A percentile compares a stretch with the other conserved stretches of the same genome.
Evolutionary conservation across 1,139 yeast species (phyloP).

Genomic region (Sugiyamaella grinbergsii): DNA sequence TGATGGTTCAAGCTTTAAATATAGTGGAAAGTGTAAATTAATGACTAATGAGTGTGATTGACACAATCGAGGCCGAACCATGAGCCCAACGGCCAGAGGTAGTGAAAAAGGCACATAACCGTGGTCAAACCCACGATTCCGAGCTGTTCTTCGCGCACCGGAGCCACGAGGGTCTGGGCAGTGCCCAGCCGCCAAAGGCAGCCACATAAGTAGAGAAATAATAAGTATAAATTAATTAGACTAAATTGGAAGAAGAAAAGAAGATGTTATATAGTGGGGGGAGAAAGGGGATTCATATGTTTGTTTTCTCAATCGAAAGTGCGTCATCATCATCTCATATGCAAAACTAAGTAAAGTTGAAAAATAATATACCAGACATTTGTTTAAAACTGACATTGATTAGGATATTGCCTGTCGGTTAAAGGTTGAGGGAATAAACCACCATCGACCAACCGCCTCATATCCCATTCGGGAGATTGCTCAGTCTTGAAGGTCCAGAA

Average conservation of each 20-base stretch:
- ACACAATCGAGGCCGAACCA: too few species aligned
- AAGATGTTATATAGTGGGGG: constrained; percentile 4
- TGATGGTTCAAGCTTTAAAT: constrained; percentile 13
- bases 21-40: constrained; percentile 9
- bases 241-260: not conserved
- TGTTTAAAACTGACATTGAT: constrained; percentile 57
- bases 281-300: too few species aligned
- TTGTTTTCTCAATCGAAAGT: too few species aligned
- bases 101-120: too few species aligned
- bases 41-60: not conserved
- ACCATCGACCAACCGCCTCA: constrained; percentile 55
- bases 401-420: constrained; percentile 61
- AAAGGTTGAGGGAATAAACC: constrained; percentile 83
- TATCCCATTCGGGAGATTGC: constrained; percentile 83
- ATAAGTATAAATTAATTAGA: not conserved
- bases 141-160: not conserved
- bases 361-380: not conserved
- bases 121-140: not conserved
- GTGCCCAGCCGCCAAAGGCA: too few species aligned
- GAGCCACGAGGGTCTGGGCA: constrained; percentile 5
- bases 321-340: constrained; percentile 4
- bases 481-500: constrained; percentile 93
- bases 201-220: not conserved
- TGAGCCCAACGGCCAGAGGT: too few species aligned
- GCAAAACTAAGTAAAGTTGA: constrained; percentile 7